These are phyloP conservation scores for Warburgia ugandensis DNA, from an alignment of 164 flowering plant genomes.

Conservation along the genomic window DNA sequence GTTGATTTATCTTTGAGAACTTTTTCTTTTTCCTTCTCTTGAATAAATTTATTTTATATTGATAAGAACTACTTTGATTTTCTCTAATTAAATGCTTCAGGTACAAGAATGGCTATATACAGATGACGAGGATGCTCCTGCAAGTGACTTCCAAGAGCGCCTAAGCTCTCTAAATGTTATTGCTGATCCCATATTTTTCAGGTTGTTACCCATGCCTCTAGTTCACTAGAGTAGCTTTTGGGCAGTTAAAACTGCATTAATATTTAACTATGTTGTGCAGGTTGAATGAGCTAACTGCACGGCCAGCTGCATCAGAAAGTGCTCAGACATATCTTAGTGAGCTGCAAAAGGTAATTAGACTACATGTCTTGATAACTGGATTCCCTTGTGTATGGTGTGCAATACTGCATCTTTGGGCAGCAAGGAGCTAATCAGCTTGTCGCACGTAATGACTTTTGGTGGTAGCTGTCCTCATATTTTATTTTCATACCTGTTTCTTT, in stretches of 20 bases:
- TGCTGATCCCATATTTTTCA: constrained; percentile 88
- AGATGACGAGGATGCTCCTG: constrained; percentile 96
- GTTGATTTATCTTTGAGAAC: neutral
- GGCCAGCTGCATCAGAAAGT: constrained; percentile 63
- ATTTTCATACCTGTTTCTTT: neutral
- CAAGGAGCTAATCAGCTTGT: neutral
- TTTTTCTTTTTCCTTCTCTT: neutral
- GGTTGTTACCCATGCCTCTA: constrained; percentile 27
- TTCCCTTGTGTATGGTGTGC: neutral
- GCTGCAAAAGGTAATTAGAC: constrained; percentile 53
- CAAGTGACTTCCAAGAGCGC: constrained; percentile 61
- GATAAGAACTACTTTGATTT: neutral
- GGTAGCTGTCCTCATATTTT: neutral
- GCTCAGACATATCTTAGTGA: constrained; percentile 56
- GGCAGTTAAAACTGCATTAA: neutral
- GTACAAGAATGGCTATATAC: constrained; percentile 96
- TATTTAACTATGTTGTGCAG: constrained; percentile 28
- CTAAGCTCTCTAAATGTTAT: constrained; percentile 59
- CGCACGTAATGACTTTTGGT: neutral
- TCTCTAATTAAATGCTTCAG: constrained; percentile 26
- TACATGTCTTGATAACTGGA: neutral
- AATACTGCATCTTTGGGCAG: neutral
- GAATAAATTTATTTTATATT: neutral
- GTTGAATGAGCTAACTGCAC: constrained; percentile 66
- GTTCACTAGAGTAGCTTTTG: neutral